Evolutionary conservation across 2,329 filamentous ascomycete species (phyloP).

Genomic region (Clarireedia hainanense): DNA sequence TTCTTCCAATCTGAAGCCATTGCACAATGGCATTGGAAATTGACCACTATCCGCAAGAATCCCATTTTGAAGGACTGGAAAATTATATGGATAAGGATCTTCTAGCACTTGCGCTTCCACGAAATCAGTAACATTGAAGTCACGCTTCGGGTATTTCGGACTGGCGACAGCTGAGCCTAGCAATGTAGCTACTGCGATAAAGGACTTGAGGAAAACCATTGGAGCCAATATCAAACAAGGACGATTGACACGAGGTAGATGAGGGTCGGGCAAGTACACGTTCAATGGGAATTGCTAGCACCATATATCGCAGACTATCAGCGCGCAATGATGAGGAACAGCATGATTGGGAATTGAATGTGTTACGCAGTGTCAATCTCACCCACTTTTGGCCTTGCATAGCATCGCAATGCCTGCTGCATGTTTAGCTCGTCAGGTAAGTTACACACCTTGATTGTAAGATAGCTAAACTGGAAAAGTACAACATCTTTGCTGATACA

Average conservation of each 20-base stretch:
- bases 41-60: slow-evolving; percentile 20
- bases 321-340: neutral
- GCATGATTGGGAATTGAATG: neutral
- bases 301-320: neutral
- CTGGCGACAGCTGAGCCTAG: neutral
- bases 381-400: neutral
- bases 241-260: neutral
- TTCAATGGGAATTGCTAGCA: neutral
- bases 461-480: neutral
- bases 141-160: neutral
- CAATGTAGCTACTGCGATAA: neutral
- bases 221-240: neutral
- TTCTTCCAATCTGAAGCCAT: slow-evolving; percentile 56
- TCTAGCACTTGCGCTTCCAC: slow-evolving; percentile 30
- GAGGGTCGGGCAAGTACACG: neutral
- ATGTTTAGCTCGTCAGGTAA: neutral
- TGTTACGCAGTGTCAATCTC: neutral
- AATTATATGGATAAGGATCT: slow-evolving; percentile 31
- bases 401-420: neutral
- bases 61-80: slow-evolving; percentile 31
- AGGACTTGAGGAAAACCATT: slow-evolving; percentile 4
- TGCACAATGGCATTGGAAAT: slow-evolving; percentile 58
- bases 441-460: neutral
- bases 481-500: neutral
- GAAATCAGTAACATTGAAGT: slow-evolving; percentile 1